Evolutionary conservation across 2,329 filamentous ascomycete genomes (phyloP), one percentile per base, ranked within the genome.

Genomic region (Zasmidium citrigriseum): DNA sequence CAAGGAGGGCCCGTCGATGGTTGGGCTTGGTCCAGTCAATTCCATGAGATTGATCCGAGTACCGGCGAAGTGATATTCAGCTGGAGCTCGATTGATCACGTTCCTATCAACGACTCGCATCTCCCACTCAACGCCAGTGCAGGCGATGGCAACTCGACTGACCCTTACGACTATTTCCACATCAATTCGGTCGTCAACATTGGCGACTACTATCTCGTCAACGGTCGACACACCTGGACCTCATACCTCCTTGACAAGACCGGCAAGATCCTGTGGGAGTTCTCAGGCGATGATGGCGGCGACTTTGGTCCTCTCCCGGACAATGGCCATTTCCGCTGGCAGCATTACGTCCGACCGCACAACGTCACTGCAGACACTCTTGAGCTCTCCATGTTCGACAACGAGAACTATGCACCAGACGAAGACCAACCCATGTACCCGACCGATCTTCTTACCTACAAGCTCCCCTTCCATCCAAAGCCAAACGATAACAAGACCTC

Each of bases 31-130:
- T 75, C 79, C 59, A 70, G 68, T 20, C 57, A 77, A 29, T 71
- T 79, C 54, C 77, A 73, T 55, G 77, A 80, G 58, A 68, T 80
- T n/a, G 76, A 80, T 46, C 65, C 77, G 9, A 66, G 69, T 29
- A 78, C 76, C 0, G 68, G 70, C 23, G 66, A 77, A 22, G 62
- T 79, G 1, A 55, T 80, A 1, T 80, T 76, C 54, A 64, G 58
- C 4, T 80, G 78, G 78, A 77, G 73, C 34, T 68, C 75, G 2
- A 60, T 78, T 0, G 73, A 73, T 1, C 74, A 78, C 45, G 49
- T 68, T 2, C 63, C 61, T 9, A 46, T 68, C 22, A 56, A 52
- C 2, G 48, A 55, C 9, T 64, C 65, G 23, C 57, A 59, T 21
- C 22, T 47, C 22, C 18, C 14, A 9, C n/a, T 48, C 16, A 46